These are phyloP conservation scores for Apocynum venetum DNA, from an alignment of 257 asterid species.

Conservation along the genomic window DNA sequence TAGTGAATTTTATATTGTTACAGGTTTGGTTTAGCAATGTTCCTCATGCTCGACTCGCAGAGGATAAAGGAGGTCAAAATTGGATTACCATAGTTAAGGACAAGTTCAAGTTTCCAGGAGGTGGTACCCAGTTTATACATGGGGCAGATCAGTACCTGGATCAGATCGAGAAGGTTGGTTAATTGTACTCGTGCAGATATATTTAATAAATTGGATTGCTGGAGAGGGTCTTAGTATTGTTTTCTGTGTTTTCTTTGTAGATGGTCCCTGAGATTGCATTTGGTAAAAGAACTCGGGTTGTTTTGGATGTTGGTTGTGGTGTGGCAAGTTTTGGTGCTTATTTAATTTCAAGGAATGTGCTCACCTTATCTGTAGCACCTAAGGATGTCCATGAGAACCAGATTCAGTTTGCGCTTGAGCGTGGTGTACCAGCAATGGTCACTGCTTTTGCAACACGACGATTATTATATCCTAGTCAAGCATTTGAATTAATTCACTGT, in stretches of 20 bases:
- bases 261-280: conserved; percentile 91
- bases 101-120: conserved; percentile 97
- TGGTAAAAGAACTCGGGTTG: conserved; percentile 80
- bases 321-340: conserved; percentile 99
- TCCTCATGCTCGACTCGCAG: conserved; percentile 88
- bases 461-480: conserved; percentile 87
- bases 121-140: conserved; percentile 93
- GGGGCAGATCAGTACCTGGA: conserved; percentile 94
- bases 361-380: conserved; percentile 87
- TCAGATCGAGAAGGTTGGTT: conserved; percentile 75
- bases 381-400: conserved; percentile 97
- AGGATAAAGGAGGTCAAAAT: conserved; percentile 95
- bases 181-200: neutral
- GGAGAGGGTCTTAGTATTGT: neutral
- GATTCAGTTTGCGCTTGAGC: conserved; percentile 96
- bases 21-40: conserved; percentile 98
- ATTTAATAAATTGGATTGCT: neutral
- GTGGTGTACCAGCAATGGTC: conserved; percentile 96
- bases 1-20: neutral
- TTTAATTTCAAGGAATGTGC: conserved; percentile 66
- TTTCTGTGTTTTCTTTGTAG: conserved; percentile 26
- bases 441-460: conserved; percentile 80
- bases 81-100: conserved; percentile 77
- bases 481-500: conserved; percentile 88
- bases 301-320: conserved; percentile 92